Percentiles rank a stretch among this genome's conserved stretches.
Conservation (phyloP, 2,329 filamentous ascomycete species). For the Ophiostoma himal-ulmi region DNA sequence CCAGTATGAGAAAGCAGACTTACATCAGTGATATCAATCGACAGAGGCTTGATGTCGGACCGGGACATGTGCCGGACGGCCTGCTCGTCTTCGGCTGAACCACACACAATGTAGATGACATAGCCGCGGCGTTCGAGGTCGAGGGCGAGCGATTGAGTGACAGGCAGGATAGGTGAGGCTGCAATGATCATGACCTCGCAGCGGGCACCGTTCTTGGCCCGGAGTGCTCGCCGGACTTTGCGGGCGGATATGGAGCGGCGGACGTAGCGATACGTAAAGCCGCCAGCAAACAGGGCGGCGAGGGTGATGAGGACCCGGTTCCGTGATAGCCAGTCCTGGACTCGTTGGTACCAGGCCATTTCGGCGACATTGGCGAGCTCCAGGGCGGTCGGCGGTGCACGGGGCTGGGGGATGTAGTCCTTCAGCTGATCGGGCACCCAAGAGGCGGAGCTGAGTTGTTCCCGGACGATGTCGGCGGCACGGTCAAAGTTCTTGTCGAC, state of each 20-base stretch:
- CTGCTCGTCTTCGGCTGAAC: slow-evolving; percentile 76
- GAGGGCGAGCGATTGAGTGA: slow-evolving; percentile 74
- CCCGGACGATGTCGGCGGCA: slow-evolving; percentile 64
- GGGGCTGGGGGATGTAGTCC: slow-evolving; percentile 49
- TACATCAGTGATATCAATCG: slow-evolving; percentile 69
- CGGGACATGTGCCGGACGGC: slow-evolving; percentile 70
- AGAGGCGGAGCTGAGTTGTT: slow-evolving; percentile 58
- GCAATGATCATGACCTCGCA: slow-evolving; percentile 84
- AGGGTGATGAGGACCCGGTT: slow-evolving; percentile 70
- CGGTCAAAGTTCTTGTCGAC: slow-evolving; percentile 76
- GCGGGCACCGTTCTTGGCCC: slow-evolving; percentile 75
- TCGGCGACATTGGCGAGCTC: slow-evolving; percentile 33
- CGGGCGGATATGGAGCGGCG: slow-evolving; percentile 51
- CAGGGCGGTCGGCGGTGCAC: slow-evolving; percentile 34
- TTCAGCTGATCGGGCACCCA: slow-evolving; percentile 70
- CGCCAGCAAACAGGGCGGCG: slow-evolving; percentile 64
- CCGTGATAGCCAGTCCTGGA: slow-evolving; percentile 64
- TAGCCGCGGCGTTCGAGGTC: slow-evolving; percentile 90
- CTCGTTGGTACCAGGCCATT: slow-evolving; percentile 41
- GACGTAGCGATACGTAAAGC: slow-evolving; percentile 51
- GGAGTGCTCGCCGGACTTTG: slow-evolving; percentile 67
- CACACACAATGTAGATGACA: slow-evolving; percentile 86
- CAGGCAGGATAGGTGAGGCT: slow-evolving; percentile 76
- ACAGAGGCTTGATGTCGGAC: slow-evolving; percentile 73
- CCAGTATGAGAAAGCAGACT: slow-evolving; percentile 41